Percentiles rank a stretch among this genome's conserved stretches.
These are phyloP conservation scores for Podaxis pistillaris DNA, from an alignment of 768 basidiomycete genomes.

Conservation along the genomic window DNA sequence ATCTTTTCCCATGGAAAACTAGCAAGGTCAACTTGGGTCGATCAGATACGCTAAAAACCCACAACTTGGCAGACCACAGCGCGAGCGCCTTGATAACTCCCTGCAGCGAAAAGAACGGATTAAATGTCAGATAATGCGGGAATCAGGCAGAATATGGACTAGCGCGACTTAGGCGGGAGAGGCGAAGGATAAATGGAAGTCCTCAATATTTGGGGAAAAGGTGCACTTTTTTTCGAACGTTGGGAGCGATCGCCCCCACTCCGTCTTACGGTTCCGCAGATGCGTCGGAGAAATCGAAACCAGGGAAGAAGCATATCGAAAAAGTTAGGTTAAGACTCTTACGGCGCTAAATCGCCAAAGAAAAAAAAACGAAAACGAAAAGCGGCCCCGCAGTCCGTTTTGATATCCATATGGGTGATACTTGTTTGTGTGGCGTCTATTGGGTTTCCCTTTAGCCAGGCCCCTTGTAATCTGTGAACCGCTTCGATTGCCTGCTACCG, in stretches of 20 bases:
- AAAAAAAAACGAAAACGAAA: constrained; percentile 1
- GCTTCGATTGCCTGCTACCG: constrained; percentile 9
- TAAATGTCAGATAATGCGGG: constrained; percentile 6
- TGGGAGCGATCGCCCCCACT: not conserved
- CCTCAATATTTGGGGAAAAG: not conserved
- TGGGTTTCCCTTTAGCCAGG: constrained; percentile 1
- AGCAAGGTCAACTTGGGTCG: not conserved
- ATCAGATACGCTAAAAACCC: not conserved
- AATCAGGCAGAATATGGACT: not conserved
- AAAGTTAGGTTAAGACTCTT: not conserved
- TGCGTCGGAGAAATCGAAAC: not conserved
- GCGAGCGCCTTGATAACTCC: not conserved
- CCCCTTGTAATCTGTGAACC: not conserved
- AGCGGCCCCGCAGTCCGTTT: not conserved
- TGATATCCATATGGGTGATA: not conserved
- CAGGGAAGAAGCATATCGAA: constrained; percentile 1
- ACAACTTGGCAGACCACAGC: not conserved
- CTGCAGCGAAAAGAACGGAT: constrained; percentile 7
- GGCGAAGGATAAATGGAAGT: not conserved
- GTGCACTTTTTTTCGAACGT: not conserved
- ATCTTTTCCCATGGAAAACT: constrained; percentile 6
- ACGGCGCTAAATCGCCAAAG: not conserved
- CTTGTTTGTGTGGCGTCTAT: constrained; percentile 5
- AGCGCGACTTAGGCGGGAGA: not conserved
- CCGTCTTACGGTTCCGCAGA: constrained; percentile 3